A percentile compares a stretch with the other conserved stretches of the same genome.
These are phyloP conservation scores for Coniella vitis DNA, from an alignment of 2,329 filamentous ascomycete species.

Conservation along the genomic window DNA sequence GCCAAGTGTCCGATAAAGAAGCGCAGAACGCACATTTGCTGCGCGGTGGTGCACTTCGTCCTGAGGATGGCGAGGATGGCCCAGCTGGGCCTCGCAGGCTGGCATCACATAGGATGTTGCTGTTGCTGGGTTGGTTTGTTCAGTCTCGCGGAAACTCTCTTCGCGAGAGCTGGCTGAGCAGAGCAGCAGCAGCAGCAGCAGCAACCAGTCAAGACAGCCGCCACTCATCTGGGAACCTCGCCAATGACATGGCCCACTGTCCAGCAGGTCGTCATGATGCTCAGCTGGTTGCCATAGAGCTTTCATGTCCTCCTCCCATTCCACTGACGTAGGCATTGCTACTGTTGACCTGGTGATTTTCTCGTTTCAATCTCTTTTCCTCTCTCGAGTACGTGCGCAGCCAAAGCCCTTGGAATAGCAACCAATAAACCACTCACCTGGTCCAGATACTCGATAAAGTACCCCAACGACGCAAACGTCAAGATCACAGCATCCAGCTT, in stretches of 20 bases:
- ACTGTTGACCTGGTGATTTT: conserved; percentile 29
- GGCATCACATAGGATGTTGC: conserved; percentile 38
- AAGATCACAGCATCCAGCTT: conserved; percentile 28
- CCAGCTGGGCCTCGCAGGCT: conserved; percentile 30
- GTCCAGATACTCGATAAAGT: conserved; percentile 39
- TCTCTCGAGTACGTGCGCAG: too few species aligned
- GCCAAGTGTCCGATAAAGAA: conserved; percentile 37
- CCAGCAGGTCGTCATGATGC: conserved; percentile 29
- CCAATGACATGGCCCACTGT: conserved; percentile 34
- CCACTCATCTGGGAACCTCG: conserved; percentile 27
- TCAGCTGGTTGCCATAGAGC: conserved; percentile 34
- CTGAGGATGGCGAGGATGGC: conserved; percentile 28
- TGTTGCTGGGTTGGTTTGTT: conserved; percentile 30
- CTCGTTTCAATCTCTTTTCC: too few species aligned
- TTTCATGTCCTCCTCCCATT: conserved; percentile 36
- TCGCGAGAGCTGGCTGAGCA: neutral
- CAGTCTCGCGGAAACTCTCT: neutral
- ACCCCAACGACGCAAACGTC: conserved; percentile 33
- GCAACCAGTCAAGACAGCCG: too few species aligned
- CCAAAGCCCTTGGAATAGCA: too few species aligned
- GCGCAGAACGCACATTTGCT: conserved; percentile 34
- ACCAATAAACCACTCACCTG: conserved; percentile 17
- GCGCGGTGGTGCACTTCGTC: conserved; percentile 24
- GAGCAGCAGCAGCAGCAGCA: too few species aligned
- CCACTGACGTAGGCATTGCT: conserved; percentile 39